Conservation (phyloP, 179 eudicot genomes). For the Nepenthes alata region DNA sequence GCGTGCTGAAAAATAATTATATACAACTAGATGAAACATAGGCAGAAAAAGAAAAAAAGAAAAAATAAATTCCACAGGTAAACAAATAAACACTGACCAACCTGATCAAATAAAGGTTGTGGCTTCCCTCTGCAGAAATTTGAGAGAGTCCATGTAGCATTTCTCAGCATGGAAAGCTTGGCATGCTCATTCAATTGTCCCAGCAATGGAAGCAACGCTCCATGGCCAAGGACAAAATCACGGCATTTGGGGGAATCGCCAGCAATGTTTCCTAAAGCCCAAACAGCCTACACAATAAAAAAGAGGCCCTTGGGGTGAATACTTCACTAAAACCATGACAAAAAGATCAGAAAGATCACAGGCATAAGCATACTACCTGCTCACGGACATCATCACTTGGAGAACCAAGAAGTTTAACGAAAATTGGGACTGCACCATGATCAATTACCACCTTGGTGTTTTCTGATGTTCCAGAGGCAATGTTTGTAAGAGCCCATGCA, state of each 20-base stretch:
- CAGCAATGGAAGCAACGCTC: conserved; percentile 35
- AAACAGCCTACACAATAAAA: conserved; percentile 31
- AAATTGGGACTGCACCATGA: conserved; percentile 73
- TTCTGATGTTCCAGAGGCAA: conserved; percentile 82
- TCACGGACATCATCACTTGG: conserved; percentile 81
- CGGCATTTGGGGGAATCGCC: conserved; percentile 55
- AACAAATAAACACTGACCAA: conserved; percentile 2
- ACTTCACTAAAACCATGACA: background rate
- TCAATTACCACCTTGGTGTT: conserved; percentile 75
- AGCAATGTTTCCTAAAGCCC: conserved; percentile 56
- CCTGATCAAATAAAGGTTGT: conserved; percentile 37
- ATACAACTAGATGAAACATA: no score
- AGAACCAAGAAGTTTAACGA: conserved; percentile 74
- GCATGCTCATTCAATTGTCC: conserved; percentile 35
- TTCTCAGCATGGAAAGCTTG: conserved; percentile 40
- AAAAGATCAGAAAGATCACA: background rate
- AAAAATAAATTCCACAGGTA: background rate
- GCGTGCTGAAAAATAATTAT: no score
- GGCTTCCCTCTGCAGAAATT: conserved; percentile 44
- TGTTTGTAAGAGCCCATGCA: conserved; percentile 77
- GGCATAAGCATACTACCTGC: conserved; percentile 42
- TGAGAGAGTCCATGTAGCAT: conserved; percentile 48
- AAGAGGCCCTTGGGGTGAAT: background rate
- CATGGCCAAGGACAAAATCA: conserved; percentile 43
- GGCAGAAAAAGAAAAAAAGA: no score